phyloP scores from a whole-genome alignment of 2,329 filamentous ascomycete genomes.

The Beauveria pseudobassiana region DNA sequence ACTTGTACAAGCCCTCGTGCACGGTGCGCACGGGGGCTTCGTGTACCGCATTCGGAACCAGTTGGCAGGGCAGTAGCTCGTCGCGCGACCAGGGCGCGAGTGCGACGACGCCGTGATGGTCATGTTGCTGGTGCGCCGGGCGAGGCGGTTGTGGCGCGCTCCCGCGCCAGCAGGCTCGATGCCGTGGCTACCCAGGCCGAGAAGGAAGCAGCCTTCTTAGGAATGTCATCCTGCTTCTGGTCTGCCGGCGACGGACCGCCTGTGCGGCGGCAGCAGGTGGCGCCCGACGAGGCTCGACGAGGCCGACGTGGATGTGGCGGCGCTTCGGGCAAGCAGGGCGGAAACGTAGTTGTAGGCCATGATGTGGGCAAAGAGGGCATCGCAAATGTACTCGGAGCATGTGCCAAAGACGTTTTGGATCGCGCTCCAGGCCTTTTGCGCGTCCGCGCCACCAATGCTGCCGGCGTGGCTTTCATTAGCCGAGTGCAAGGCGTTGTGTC shows the following conservation, averaged over 20 bases:
- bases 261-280: slow-evolving; percentile 7
- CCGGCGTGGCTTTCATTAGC: slow-evolving; percentile 10
- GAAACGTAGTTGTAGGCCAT: slow-evolving; percentile 52
- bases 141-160: slow-evolving; percentile 17
- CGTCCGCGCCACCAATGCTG: slow-evolving; percentile 9
- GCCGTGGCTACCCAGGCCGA: slow-evolving; percentile 34
- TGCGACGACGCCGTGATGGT: slow-evolving; percentile 4
- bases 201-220: slow-evolving; percentile 46
- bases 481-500: background rate
- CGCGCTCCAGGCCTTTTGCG: slow-evolving; percentile 32
- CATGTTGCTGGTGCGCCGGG: slow-evolving; percentile 21
- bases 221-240: slow-evolving; percentile 29
- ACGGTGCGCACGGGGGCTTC: slow-evolving; percentile 36
- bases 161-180: background rate
- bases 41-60: slow-evolving; percentile 16
- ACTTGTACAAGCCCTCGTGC: slow-evolving; percentile 41
- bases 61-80: slow-evolving; percentile 16
- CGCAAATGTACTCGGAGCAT: slow-evolving; percentile 48
- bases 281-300: slow-evolving; percentile 11
- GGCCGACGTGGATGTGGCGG: slow-evolving; percentile 8
- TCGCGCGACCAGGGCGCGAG: slow-evolving; percentile 20
- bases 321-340: slow-evolving; percentile 18
- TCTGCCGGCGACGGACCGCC: slow-evolving; percentile 12
- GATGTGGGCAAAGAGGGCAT: slow-evolving; percentile 52
- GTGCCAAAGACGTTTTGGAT: slow-evolving; percentile 46